Evolutionary conservation across 495 filamentous ascomycete genomes (phyloP).

Genomic region (Tuber aestivum): DNA sequence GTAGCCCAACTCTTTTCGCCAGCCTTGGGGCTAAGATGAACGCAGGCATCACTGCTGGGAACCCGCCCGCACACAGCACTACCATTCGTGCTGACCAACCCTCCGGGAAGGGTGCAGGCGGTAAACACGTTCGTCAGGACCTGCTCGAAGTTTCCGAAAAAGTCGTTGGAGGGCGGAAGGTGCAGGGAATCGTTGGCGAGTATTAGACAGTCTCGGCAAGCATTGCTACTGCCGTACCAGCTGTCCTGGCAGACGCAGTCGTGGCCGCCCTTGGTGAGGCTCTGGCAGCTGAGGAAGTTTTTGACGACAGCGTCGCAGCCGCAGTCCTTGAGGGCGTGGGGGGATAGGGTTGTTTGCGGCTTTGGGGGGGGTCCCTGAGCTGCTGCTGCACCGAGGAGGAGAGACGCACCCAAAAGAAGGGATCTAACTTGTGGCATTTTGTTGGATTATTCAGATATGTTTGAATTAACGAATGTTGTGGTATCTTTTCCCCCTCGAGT

Average conservation of each 20-base stretch:
- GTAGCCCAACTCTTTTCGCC: not conserved
- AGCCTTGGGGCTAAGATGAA: not conserved
- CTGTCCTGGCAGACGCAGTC: conserved; percentile 12
- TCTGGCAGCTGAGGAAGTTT: not conserved
- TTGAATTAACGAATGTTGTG: not conserved
- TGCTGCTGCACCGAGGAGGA: not conserved
- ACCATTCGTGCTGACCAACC: not conserved
- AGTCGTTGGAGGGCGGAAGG: not conserved
- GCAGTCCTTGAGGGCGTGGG: conserved; percentile 8
- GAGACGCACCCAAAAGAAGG: not conserved
- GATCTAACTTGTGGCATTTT: not conserved
- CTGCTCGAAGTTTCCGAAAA: not conserved
- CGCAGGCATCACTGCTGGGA: not conserved
- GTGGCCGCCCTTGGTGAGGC: not conserved
- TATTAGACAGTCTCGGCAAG: conserved; percentile 4
- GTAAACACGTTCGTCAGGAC: conserved; percentile 4
- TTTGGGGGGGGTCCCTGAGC: conserved; percentile 6
- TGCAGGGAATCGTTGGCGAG: not conserved
- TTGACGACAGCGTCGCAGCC: conserved; percentile 4
- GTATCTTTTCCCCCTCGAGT: not conserved
- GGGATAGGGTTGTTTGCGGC: conserved; percentile 6
- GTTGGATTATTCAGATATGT: not conserved
- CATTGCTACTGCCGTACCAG: conserved; percentile 2
- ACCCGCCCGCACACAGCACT: not conserved
- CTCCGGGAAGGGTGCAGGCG: conserved; percentile 9